Evolutionary conservation across 148 eudicot genomes (phyloP), one percentile per base, ranked within the genome.

Genomic region (Chenopodium formosanum): DNA sequence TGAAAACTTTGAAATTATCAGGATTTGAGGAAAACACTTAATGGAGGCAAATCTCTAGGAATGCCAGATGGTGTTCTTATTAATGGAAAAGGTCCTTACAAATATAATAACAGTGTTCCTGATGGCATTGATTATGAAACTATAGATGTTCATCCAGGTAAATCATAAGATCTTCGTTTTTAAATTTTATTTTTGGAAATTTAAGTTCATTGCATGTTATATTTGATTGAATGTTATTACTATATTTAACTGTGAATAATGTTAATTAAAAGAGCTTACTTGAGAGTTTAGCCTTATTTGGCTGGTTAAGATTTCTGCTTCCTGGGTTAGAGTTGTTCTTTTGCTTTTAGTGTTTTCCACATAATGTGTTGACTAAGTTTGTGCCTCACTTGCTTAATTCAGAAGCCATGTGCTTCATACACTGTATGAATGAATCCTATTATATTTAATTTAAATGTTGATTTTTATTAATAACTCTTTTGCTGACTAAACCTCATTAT

Each of bases 61-160:
- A 96, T 91, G 98, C 98, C 98, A 4, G 94, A 96, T 82, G 99
- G 99, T 77, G 99, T 96, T 80, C 87, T 96, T 74, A 94, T 97
- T 20, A 97, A 97, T 81, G 99, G 99, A 72, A 97, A 92, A 89
- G 99, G 99, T 37, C 99, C 99, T 31, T 96, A 87, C 74, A 83
- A 88, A 87, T 96, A 96, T 53, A 96, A 96, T 82, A 87, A 88
- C 80, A 87, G 93, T 84, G 99, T 96, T 37, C 90, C 98, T 62
- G 98, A 88, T 83, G 98, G 97, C 77, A 96, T 96, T 84, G 98
- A 96, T 80, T 89, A 87, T 75, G 94, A 91, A 84, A 92, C 94
- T 80, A 81, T 96, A 77, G 79, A 92, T 75, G 99, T 96, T 40
- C 87, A 91, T 0, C 98, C 99, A 78, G 99, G 99, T 96, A 84